Evolutionary conservation across 148 eudicot species (phyloP), one percentile per base, ranked within the genome.

Genomic region (Cornus florida): DNA sequence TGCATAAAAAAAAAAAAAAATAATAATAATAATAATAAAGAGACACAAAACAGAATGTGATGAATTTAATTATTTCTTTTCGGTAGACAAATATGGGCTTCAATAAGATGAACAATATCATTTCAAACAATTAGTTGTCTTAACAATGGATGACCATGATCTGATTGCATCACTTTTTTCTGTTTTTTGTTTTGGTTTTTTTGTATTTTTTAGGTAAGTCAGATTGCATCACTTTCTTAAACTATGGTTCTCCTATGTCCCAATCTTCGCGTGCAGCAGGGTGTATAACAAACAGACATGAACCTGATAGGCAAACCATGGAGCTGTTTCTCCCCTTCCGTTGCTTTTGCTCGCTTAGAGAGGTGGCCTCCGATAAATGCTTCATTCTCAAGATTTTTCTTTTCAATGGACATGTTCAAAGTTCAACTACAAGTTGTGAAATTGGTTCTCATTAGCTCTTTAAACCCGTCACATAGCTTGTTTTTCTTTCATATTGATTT

Each of bases 301-400:
- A 33, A 32, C 50, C n/a, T 33, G 23, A 70, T 60, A 33, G 39
- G 6, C 11, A 10, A 48, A 19, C 43, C 31, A 24, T n/a, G 57
- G 78, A 74, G 6, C 1, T 80, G 28, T 80, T 80, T 65, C 82
- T 80, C 74, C 68, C 82, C 11, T 80, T 74, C 70, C 82, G 78
- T 62, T 57, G 74, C 62, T 75, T 67, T 43, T 75, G 83, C 65
- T 62, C 69, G 6, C 53, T 70, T 53, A 75, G 67, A 69, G 67
- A 46, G 28, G 70, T 79, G 19, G 62, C 72, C 24, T 79, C 32
- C 17, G 1, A 43, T 43, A 43, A 17, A 7, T 7, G 24, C 39
- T 77, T 77, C 3, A 67, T 23, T 24, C 16, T n/a, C 69, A 1
- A 65, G 4, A 22, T 38, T 16, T 57, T 75, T 10, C 6, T 10